Evolutionary conservation across 352 stramenopile genomes (phyloP), one percentile per base, ranked within the genome.

Genomic region (Phytophthora agathidicida): DNA sequence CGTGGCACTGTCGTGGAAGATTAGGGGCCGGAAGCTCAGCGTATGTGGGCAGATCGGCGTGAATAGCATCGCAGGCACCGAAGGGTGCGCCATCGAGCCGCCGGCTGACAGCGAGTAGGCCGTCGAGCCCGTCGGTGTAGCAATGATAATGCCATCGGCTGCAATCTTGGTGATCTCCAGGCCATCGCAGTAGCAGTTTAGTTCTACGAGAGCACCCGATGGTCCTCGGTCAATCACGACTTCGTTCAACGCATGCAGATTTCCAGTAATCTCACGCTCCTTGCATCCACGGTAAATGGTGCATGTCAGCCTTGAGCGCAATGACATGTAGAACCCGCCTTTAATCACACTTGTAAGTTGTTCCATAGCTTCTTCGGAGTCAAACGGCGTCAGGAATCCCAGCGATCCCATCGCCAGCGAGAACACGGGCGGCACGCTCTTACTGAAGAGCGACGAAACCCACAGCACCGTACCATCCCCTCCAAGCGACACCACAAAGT

Each of bases 21-120:
- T 77, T 46, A 98, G 77, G 27, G 91, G 91, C 13, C 91, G 86
- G 65, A 98, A 97, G 51, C 90, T 97, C 19, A 99, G 75, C 10
- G 98, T 98, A 76, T 99, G 98, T 1, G 98, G 97, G 67, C 97
- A 99, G 57, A 99, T 99, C 1, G 98, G 97, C 26, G 97, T 99
- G 31, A 99, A 96, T 13, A 99, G 73, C 72, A 99, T 99, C 32
- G 91, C 93, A 23, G 97, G 96, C 43, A 99, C 97, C 0, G 96
- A 94, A 20, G 98, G 98, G 71, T 99, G 98, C 0, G 98, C 94
- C 69, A 99, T 99, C 20, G 92, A 98, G 0, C 97, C 97, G 11
- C 98, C 98, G 2, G 97, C 97, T 11, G 96, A 97, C 65, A 99
- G 91, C 44, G 91, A 98, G 70, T 99, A 99, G 1, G 97, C 97